Evolutionary conservation across 345 rosid genomes (phyloP).

Genomic region (Stellera chamaejasme): DNA sequence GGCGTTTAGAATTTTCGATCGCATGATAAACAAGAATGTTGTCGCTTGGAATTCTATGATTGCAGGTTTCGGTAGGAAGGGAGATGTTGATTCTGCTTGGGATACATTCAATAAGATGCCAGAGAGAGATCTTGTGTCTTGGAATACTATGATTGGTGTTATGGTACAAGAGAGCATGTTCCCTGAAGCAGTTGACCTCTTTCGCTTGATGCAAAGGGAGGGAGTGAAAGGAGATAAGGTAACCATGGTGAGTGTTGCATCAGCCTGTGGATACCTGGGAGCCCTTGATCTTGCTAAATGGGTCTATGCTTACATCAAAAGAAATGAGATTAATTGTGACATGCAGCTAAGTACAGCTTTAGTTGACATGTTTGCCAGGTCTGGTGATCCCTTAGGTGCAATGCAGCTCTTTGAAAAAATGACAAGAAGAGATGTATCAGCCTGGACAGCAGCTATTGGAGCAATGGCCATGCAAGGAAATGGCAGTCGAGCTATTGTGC

Average conservation of each 20-base stretch:
- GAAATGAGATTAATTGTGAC: conserved; percentile 31
- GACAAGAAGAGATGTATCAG: conserved; percentile 41
- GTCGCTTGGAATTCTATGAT: conserved; percentile 53
- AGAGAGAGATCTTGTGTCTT: conserved; percentile 37
- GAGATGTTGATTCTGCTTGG: conserved; percentile 33
- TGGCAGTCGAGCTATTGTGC: conserved; percentile 31
- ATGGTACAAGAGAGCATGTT: conserved; percentile 41
- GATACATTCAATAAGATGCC: conserved; percentile 39
- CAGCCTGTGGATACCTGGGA: conserved; percentile 47
- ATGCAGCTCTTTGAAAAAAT: conserved; percentile 37
- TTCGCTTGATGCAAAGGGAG: conserved; percentile 35
- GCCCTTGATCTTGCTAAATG: conserved; percentile 45
- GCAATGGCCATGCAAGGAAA: conserved; percentile 43
- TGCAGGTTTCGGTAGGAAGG: conserved; percentile 34
- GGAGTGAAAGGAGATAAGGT: conserved; percentile 36
- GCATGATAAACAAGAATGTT: conserved; percentile 28
- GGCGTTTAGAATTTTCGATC: conserved; percentile 28
- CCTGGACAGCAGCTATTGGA: conserved; percentile 56
- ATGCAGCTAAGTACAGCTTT: conserved; percentile 37
- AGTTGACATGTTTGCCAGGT: conserved; percentile 50
- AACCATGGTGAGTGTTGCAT: conserved; percentile 39
- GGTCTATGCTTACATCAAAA: conserved; percentile 28
- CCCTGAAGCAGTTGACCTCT: conserved; percentile 39
- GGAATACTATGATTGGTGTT: conserved; percentile 42
- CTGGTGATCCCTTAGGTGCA: conserved; percentile 44